These are phyloP conservation scores for Dothidotthia symphoricarpi DNA, from an alignment of 2,329 filamentous ascomycete genomes.

Conservation along the genomic window DNA sequence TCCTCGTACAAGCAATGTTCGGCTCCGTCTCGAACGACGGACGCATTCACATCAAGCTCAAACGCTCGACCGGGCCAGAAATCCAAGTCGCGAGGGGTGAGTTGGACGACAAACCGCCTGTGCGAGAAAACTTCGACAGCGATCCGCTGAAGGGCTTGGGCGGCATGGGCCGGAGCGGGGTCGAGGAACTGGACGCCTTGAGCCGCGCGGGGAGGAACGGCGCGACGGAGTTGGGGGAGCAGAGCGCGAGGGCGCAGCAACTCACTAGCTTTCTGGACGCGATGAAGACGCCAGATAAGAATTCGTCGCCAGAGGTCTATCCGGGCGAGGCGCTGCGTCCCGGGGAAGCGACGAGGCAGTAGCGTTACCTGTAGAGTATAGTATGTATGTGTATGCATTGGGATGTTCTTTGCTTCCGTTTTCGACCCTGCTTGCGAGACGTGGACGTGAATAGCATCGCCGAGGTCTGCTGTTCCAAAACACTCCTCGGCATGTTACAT, in stretches of 20 bases:
- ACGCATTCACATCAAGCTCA: slow-evolving; percentile 29
- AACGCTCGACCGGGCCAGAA: slow-evolving; percentile 21
- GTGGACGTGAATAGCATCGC: too few relatives aligned
- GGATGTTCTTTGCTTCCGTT: too few relatives aligned
- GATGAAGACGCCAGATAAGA: slow-evolving; percentile 3
- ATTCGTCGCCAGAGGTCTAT: neutral
- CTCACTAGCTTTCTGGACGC: slow-evolving; percentile 13
- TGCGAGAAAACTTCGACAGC: neutral
- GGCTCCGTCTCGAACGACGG: slow-evolving; percentile 37
- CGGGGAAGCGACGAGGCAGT: slow-evolving; percentile 10
- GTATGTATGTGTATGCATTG: too few relatives aligned
- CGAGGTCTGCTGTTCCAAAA: too few relatives aligned
- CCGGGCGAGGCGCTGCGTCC: slow-evolving; percentile 7
- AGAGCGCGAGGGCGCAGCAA: slow-evolving; percentile 17
- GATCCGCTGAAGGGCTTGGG: neutral
- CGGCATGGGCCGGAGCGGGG: neutral
- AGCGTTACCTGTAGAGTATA: too few relatives aligned
- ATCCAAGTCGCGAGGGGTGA: slow-evolving; percentile 24
- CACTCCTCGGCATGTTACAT: too few relatives aligned
- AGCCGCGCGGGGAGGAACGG: neutral
- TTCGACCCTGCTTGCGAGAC: too few relatives aligned
- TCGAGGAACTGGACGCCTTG: slow-evolving; percentile 2
- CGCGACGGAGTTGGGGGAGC: slow-evolving; percentile 6
- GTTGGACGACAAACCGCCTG: slow-evolving; percentile 27
- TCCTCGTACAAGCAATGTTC: slow-evolving; percentile 51